Conservation (phyloP, 306 rosid genomes). For the Cucurbita maxima region DNA sequence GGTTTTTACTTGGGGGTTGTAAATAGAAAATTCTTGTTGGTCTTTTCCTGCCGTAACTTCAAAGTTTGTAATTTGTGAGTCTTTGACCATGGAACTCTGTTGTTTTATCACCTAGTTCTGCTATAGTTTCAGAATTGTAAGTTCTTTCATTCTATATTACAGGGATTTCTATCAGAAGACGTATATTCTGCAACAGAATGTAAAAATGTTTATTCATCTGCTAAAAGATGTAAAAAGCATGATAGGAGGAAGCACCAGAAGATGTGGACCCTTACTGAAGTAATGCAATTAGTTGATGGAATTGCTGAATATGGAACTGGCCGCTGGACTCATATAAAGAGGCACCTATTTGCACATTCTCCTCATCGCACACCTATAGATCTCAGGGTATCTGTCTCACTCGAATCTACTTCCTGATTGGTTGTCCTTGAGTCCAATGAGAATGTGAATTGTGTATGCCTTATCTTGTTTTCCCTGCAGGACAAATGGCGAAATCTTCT, state of each 20-base stretch:
- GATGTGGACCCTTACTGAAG: constrained; percentile 81
- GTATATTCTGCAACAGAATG: constrained; percentile 35
- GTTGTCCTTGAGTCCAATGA: too few species aligned
- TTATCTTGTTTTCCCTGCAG: constrained; percentile 30
- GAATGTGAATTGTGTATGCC: too few species aligned
- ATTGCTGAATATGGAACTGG: constrained; percentile 89
- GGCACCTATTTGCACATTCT: constrained; percentile 45
- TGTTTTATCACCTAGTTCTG: neutral
- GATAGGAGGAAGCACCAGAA: constrained; percentile 88
- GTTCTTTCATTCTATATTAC: neutral
- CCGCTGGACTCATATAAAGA: constrained; percentile 82
- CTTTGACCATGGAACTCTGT: neutral
- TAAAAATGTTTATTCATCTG: constrained; percentile 24
- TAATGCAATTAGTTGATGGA: constrained; percentile 73
- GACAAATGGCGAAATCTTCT: constrained; percentile 97
- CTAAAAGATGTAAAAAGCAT: constrained; percentile 31
- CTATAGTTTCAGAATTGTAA: neutral
- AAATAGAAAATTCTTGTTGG: neutral
- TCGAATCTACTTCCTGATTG: too few species aligned
- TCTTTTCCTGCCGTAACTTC: neutral
- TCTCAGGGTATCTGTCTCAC: constrained; percentile 49
- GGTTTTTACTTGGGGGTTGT: neutral
- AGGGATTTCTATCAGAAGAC: constrained; percentile 35
- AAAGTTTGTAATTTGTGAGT: neutral
- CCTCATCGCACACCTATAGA: constrained; percentile 86